phyloP scores from a whole-genome alignment of 192 early-diverging fungal species.

The Funneliformis geosporum region DNA sequence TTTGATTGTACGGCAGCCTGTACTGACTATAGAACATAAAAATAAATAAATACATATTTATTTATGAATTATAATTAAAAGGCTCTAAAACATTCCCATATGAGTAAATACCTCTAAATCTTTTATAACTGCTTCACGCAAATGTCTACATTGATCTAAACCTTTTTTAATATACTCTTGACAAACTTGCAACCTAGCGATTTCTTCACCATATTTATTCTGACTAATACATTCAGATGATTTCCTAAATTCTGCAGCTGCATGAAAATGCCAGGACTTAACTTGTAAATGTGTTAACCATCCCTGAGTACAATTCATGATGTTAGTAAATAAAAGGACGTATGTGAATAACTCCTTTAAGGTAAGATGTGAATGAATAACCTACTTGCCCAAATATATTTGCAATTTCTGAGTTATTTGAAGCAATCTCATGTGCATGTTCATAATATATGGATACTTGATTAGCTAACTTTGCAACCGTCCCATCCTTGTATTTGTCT shows the following conservation, averaged over 20 bases:
- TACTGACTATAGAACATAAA: constrained; percentile 39
- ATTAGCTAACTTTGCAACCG: constrained; percentile 74
- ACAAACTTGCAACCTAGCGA: constrained; percentile 70
- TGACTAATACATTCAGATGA: constrained; percentile 69
- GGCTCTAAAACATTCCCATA: not conserved
- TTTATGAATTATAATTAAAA: no score
- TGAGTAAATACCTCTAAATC: constrained; percentile 36
- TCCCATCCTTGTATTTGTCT: constrained; percentile 78
- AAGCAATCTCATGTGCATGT: constrained; percentile 62
- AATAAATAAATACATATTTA: not conserved
- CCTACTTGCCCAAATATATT: constrained; percentile 22
- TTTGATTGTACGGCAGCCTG: constrained; percentile 52
- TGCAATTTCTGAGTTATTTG: constrained; percentile 45
- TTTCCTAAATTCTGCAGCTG: constrained; percentile 78
- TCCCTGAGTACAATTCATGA: constrained; percentile 36
- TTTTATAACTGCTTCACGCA: constrained; percentile 44
- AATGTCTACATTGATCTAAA: constrained; percentile 41
- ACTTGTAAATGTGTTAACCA: constrained; percentile 61
- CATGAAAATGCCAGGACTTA: constrained; percentile 74
- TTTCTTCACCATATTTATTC: constrained; percentile 84
- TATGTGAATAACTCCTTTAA: not conserved
- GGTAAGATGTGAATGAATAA: not conserved
- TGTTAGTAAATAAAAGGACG: not conserved
- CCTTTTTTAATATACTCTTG: constrained; percentile 46
- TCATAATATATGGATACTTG: constrained; percentile 77